phyloP scores from a whole-genome alignment of 2,329 filamentous ascomycete genomes.

The Pyricularia pennisetigena region DNA sequence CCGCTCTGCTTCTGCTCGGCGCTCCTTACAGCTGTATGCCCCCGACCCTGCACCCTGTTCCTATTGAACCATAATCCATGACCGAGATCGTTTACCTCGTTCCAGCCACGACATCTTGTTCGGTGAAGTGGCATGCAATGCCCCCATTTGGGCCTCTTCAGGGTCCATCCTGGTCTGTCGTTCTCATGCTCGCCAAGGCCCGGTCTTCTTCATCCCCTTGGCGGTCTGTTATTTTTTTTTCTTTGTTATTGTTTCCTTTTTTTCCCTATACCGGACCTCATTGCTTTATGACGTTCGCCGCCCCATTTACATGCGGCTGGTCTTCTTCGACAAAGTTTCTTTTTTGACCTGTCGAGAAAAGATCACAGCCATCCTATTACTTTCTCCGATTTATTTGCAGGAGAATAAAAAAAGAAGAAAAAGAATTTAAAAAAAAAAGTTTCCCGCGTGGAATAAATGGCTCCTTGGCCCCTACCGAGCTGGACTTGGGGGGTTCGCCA shows the following conservation, averaged over 20 bases:
- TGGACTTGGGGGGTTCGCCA: conserved; percentile 4
- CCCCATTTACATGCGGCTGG: neutral
- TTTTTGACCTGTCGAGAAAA: neutral
- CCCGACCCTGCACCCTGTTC: neutral
- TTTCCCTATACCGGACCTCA: neutral
- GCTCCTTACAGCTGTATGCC: neutral
- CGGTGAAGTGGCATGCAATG: neutral
- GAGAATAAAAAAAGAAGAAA: neutral
- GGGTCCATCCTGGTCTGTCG: neutral
- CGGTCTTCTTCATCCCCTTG: neutral
- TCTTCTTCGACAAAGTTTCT: neutral
- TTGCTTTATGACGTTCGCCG: neutral
- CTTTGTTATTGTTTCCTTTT: neutral
- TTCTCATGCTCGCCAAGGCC: neutral
- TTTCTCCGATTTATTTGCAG: neutral
- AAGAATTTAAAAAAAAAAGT: neutral
- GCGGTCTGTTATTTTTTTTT: neutral
- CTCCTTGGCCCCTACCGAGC: neutral
- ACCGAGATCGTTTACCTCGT: neutral
- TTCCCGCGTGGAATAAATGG: neutral
- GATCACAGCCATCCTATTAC: neutral
- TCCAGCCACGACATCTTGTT: neutral
- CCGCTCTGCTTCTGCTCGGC: neutral
- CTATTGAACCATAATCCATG: neutral
- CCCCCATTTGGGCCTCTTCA: neutral